These are phyloP conservation scores for Exutisphaerella laricina DNA, from an alignment of 2,329 filamentous ascomycete genomes.

Conservation along the genomic window DNA sequence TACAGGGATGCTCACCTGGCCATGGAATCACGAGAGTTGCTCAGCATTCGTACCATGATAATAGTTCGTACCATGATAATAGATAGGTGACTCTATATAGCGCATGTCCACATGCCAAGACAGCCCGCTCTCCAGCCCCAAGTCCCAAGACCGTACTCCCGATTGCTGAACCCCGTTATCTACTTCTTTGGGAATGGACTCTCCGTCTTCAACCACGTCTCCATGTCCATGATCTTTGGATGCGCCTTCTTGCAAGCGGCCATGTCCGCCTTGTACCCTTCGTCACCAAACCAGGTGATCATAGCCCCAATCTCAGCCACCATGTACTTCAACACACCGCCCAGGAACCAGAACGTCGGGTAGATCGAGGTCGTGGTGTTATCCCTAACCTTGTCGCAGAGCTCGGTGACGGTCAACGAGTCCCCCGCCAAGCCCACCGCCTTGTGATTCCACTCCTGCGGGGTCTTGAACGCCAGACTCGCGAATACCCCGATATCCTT, in stretches of 20 bases:
- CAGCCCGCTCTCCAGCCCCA: no score
- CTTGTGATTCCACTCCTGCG: conserved; percentile 42
- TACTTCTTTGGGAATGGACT: conserved; percentile 24
- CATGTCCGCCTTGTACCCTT: conserved; percentile 48
- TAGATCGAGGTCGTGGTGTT: conserved; percentile 42
- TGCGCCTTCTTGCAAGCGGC: conserved; percentile 40
- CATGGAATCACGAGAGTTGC: no score
- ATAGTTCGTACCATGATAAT: no score
- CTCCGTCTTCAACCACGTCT: conserved; percentile 31
- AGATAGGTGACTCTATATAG: no score
- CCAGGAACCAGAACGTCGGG: conserved; percentile 41
- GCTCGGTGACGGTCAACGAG: conserved; percentile 46
- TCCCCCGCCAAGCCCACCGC: conserved; percentile 50
- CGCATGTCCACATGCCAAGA: no score
- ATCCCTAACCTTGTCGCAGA: conserved; percentile 44
- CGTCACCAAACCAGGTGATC: conserved; percentile 45
- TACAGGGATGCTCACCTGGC: no score
- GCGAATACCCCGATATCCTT: conserved; percentile 51
- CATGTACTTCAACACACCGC: conserved; percentile 39
- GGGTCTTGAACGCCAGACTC: conserved; percentile 43
- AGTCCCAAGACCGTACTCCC: no score
- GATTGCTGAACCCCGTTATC: no score
- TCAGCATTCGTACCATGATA: no score
- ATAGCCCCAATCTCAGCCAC: conserved; percentile 34
- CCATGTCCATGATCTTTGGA: conserved; percentile 38